Evolutionary conservation across 1,139 yeast genomes (phyloP).

Genomic region (Debaryomyces subglobosus): DNA sequence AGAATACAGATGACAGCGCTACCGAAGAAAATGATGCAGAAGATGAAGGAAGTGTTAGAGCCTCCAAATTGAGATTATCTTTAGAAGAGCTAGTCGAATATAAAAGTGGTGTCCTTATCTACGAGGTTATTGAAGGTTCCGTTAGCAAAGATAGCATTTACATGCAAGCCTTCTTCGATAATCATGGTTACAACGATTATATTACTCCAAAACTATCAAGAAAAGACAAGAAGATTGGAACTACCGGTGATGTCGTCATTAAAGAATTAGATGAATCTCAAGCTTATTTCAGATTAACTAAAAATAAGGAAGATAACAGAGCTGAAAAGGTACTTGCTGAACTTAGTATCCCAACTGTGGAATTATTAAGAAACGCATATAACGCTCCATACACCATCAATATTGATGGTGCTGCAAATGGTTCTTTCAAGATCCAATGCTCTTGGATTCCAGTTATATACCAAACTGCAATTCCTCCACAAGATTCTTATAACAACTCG

Average conservation of each 20-base stretch:
- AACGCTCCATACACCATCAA: constrained; percentile 53
- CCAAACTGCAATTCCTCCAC: constrained; percentile 62
- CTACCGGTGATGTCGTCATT: constrained; percentile 72
- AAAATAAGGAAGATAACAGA: constrained; percentile 54
- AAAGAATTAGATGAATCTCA: constrained; percentile 79
- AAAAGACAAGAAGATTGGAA: constrained; percentile 48
- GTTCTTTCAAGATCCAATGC: constrained; percentile 59
- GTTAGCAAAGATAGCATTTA: constrained; percentile 56
- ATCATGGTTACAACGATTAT: constrained; percentile 64
- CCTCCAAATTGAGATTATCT: constrained; percentile 55
- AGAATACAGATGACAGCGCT: constrained; percentile 32
- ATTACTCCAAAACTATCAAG: constrained; percentile 50
- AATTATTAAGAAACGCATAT: constrained; percentile 68
- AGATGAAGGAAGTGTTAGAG: constrained; percentile 30
- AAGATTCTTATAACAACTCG: constrained; percentile 74
- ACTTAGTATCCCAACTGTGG: constrained; percentile 65
- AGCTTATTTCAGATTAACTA: constrained; percentile 62
- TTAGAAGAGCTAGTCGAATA: constrained; percentile 64
- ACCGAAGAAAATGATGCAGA: constrained; percentile 42
- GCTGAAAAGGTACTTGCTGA: constrained; percentile 65
- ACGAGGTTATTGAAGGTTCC: constrained; percentile 62
- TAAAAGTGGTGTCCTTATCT: constrained; percentile 76
- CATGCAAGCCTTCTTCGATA: constrained; percentile 77
- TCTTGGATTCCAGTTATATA: constrained; percentile 78
- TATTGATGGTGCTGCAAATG: constrained; percentile 50